Base-by-base conservation (phyloP, 2,329 filamentous ascomycete species). In the Aspergillus novoparasiticus region DNA sequence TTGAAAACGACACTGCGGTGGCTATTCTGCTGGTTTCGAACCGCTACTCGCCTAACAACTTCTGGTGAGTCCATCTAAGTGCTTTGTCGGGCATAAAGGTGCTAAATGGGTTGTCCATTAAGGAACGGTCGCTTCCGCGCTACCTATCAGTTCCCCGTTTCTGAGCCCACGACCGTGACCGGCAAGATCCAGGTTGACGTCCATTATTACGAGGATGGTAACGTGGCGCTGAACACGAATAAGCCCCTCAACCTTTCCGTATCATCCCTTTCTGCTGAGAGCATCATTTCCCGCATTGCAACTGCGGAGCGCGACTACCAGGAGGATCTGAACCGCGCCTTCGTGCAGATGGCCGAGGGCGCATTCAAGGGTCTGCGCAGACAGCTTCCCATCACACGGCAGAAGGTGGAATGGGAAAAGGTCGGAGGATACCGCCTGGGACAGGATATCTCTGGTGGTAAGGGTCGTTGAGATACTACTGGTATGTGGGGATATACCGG, bases 381-480 rank as follows among this genome's bases (percentile, higher is more conserved):
- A 80, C 95, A 98, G 81, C 82, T 99, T 76, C 95, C 95, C 0
- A 93, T 99, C 64, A 99, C 95, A 66, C 89, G 95, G 75, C 95
- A 99, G 84, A 97, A 97, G 86, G 94, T 99, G 71, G 95, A 99
- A 81, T 99, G 95, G 95, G 94, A 99, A 79, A 97, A 97, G 84
- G 92, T 99, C 69, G 90, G 92, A 53, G 93, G 93, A 70, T 99
- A 99, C 82, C 86, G 93, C 64, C 83, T 96, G 70, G 91, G 91
- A 30, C 90, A 93, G 78, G 90, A 92, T 75, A 92, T 93, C 77
- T 89, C 89, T 21, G 89, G 90, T 57, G 88, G 88, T 59, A 87
- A 87, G 74, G 71, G 70, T 43, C 70, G 73, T 65, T 69, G 59
- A 58, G 28, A 39, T 45, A 11, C 74, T 69, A 36, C 41, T 16